Conservation (phyloP, 352 stramenopile species). For the Phytophthora crassamura region DNA sequence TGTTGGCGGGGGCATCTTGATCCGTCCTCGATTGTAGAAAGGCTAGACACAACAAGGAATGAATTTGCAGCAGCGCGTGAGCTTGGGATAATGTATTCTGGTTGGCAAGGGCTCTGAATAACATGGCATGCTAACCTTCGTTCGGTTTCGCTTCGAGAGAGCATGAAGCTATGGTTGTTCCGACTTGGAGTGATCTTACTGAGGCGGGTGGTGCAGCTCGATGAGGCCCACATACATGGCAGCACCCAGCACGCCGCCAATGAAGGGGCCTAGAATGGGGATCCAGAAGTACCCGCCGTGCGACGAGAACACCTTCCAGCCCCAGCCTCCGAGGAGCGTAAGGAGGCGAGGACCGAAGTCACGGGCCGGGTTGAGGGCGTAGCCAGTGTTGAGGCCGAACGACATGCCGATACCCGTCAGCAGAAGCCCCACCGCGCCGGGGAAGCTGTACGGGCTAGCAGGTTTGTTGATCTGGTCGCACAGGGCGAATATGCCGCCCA, state of each 20-base stretch:
- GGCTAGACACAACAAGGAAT: not conserved
- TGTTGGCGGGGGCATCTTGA: constrained; percentile 11
- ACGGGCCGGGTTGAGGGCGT: constrained; percentile 75
- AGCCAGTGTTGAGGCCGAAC: constrained; percentile 83
- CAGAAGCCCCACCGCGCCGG: constrained; percentile 70
- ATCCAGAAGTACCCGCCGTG: constrained; percentile 83
- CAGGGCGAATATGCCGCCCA: constrained; percentile 71
- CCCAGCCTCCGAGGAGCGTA: constrained; percentile 65
- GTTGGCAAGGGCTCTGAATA: constrained; percentile 22
- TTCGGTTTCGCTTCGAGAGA: constrained; percentile 25
- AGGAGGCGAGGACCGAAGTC: constrained; percentile 73
- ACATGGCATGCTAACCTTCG: constrained; percentile 25
- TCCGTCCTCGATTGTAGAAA: constrained; percentile 1
- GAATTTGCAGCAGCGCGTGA: not conserved
- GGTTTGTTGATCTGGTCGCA: constrained; percentile 79
- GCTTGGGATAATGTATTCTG: constrained; percentile 19
- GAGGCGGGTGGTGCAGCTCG: constrained; percentile 61
- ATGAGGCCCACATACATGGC: constrained; percentile 76
- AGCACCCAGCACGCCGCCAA: constrained; percentile 65
- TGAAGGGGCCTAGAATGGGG: constrained; percentile 71
- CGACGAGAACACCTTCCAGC: constrained; percentile 71
- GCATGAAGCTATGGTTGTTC: not conserved
- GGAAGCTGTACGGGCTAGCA: constrained; percentile 70
- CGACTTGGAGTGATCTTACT: constrained; percentile 22
- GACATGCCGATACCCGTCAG: constrained; percentile 77